Evolutionary conservation across 345 rosid species (phyloP).

Genomic region (Eucalyptus dawsonii): DNA sequence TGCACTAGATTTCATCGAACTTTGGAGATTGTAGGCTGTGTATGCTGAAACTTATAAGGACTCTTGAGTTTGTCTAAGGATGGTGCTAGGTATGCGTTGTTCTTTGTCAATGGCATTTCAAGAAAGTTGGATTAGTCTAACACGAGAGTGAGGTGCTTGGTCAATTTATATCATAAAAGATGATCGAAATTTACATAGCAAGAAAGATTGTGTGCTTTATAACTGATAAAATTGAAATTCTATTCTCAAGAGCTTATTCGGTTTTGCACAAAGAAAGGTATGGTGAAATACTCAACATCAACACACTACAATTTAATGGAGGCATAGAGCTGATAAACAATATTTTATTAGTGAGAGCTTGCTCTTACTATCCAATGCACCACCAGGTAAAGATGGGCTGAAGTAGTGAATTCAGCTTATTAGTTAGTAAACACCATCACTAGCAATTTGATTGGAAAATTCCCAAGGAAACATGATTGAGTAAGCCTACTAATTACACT

Average conservation of each 20-base stretch:
- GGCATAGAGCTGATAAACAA: not conserved
- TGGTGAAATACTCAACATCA: not conserved
- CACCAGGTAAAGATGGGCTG: not conserved
- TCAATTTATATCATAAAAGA: not conserved
- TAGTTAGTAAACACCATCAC: not conserved
- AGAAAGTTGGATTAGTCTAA: not conserved
- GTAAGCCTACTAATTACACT: not conserved
- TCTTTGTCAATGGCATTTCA: not conserved
- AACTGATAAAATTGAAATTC: not conserved
- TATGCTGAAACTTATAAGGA: not conserved
- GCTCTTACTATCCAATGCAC: not conserved
- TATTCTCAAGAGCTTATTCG: not conserved
- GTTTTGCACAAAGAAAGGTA: not conserved
- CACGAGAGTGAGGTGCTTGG: not conserved
- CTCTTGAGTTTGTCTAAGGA: not conserved
- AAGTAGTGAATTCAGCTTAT: not conserved
- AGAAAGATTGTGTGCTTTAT: not conserved
- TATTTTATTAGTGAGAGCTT: not conserved
- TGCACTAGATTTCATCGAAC: not conserved
- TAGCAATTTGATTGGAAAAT: not conserved
- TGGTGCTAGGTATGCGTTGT: not conserved
- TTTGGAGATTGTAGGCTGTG: not conserved
- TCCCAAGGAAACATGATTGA: not conserved
- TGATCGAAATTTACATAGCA: not conserved
- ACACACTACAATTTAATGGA: not conserved